Conservation (phyloP, 2,329 filamentous ascomycete genomes). For the Pyricularia grisea region DNA sequence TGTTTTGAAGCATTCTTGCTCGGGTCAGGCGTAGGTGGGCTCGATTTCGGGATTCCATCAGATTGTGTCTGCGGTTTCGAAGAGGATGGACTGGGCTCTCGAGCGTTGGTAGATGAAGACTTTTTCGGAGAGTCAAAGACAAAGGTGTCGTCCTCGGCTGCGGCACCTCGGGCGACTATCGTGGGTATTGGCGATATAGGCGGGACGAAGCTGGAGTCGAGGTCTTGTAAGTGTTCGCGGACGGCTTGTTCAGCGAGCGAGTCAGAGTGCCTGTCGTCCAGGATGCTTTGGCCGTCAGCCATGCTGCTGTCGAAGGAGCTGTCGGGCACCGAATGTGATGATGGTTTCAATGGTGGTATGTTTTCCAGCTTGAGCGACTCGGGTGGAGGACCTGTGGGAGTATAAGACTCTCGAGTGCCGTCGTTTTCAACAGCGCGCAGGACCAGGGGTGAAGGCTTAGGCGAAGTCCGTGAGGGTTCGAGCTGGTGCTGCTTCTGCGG, state of each 20-base stretch:
- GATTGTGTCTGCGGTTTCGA: slow-evolving; percentile 6
- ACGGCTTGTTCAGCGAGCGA: slow-evolving; percentile 41
- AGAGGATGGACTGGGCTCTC: slow-evolving; percentile 7
- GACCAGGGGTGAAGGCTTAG: background rate
- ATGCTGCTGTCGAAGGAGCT: slow-evolving; percentile 20
- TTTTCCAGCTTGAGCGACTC: slow-evolving; percentile 11
- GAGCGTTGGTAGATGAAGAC: slow-evolving; percentile 9
- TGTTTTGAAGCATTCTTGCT: slow-evolving; percentile 6
- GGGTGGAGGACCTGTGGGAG: slow-evolving; percentile 5
- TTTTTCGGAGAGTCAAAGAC: slow-evolving; percentile 41
- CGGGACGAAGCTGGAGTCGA: slow-evolving; percentile 57
- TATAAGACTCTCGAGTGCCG: slow-evolving; percentile 4
- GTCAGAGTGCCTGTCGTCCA: slow-evolving; percentile 30
- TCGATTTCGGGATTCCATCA: slow-evolving; percentile 5
- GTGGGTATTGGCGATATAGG: slow-evolving; percentile 46
- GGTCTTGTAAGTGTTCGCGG: slow-evolving; percentile 48
- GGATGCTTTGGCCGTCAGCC: slow-evolving; percentile 22
- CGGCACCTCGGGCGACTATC: slow-evolving; percentile 29
- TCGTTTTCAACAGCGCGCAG: slow-evolving; percentile 2
- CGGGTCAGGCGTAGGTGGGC: slow-evolving; percentile 1
- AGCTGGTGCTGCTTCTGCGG: slow-evolving; percentile 8
- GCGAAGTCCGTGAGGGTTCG: slow-evolving; percentile 6
- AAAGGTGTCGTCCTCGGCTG: slow-evolving; percentile 44
- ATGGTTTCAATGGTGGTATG: slow-evolving; percentile 15
- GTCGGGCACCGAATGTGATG: slow-evolving; percentile 12